Conservation (phyloP, 495 filamentous ascomycete genomes). For the Glarea lozoyensis region DNA sequence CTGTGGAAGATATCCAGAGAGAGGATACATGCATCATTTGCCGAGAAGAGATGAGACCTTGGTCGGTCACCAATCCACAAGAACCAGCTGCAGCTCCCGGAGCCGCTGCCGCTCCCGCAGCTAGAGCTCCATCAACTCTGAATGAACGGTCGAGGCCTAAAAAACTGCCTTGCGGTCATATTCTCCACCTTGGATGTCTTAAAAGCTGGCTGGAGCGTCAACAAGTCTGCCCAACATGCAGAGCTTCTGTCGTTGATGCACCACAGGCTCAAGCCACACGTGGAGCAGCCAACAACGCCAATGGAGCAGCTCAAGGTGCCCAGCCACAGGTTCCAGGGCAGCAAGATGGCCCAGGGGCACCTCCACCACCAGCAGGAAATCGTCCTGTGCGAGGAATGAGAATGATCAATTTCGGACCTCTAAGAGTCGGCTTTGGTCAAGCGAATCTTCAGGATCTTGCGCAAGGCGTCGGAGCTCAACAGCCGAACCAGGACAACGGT, state of each 20-base stretch:
- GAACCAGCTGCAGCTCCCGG: constrained; percentile 22
- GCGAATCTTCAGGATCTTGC: constrained; percentile 20
- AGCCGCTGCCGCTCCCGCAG: constrained; percentile 25
- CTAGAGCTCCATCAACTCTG: constrained; percentile 31
- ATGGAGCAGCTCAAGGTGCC: constrained; percentile 21
- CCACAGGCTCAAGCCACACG: constrained; percentile 19
- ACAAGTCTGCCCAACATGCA: constrained; percentile 93
- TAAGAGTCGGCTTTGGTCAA: constrained; percentile 48
- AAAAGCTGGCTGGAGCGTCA: constrained; percentile 97
- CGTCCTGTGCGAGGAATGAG: constrained; percentile 30
- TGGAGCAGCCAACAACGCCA: constrained; percentile 22
- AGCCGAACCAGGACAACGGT: constrained; percentile 15
- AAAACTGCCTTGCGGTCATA: constrained; percentile 93
- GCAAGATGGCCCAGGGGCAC: constrained; percentile 18
- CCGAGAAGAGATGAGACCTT: constrained; percentile 86
- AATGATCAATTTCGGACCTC: constrained; percentile 53
- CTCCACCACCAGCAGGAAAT: constrained; percentile 16
- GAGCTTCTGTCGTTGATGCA: constrained; percentile 61
- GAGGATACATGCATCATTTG: constrained; percentile 98
- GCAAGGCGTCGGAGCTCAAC: constrained; percentile 13
- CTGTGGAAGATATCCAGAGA: constrained; percentile 68
- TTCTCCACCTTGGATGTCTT: constrained; percentile 87
- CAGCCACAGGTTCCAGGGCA: constrained; percentile 16
- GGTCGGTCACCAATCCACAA: constrained; percentile 36
- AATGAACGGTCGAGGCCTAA: constrained; percentile 85